A percentile compares a stretch with the other conserved stretches of the same genome.
Conservation (phyloP, 1,139 yeast genomes). For the Yamadazyma pseudoaaseri region DNA sequence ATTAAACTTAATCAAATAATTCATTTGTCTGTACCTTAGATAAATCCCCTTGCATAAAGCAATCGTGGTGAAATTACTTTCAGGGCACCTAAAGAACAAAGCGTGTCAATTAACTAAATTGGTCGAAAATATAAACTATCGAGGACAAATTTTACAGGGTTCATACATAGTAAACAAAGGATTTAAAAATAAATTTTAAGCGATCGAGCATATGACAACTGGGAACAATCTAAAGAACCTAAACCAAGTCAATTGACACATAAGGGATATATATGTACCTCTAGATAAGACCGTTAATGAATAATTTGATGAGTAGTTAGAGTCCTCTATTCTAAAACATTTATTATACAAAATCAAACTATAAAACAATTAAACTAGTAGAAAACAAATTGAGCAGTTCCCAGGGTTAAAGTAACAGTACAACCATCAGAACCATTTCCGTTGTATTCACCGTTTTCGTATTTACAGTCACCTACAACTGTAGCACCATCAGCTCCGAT, state of each 20-base stretch:
- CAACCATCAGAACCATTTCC: constrained; percentile 80
- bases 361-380: constrained; percentile 24
- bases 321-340: constrained; percentile 10
- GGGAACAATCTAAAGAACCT: too few species aligned
- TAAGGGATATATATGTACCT: too few species aligned
- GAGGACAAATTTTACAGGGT: constrained; percentile 7
- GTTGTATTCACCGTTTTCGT: constrained; percentile 73
- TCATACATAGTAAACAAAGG: constrained; percentile 8
- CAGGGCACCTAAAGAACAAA: neutral
- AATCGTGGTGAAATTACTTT: neutral
- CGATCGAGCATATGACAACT: too few species aligned
- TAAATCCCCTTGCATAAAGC: too few species aligned
- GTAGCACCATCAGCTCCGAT: constrained; percentile 63
- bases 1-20: too few species aligned
- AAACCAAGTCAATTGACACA: too few species aligned
- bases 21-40: too few species aligned
- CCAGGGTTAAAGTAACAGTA: constrained; percentile 85
- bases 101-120: constrained; percentile 5
- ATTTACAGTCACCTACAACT: constrained; percentile 75
- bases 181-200: neutral
- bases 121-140: constrained; percentile 4
- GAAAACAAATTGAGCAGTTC: constrained; percentile 74
- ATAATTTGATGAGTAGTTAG: too few species aligned
- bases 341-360: constrained; percentile 11
- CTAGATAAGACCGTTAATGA: too few species aligned